Base-by-base conservation (phyloP, 2,329 filamentous ascomycete species). In the Septoria petroselini region DNA sequence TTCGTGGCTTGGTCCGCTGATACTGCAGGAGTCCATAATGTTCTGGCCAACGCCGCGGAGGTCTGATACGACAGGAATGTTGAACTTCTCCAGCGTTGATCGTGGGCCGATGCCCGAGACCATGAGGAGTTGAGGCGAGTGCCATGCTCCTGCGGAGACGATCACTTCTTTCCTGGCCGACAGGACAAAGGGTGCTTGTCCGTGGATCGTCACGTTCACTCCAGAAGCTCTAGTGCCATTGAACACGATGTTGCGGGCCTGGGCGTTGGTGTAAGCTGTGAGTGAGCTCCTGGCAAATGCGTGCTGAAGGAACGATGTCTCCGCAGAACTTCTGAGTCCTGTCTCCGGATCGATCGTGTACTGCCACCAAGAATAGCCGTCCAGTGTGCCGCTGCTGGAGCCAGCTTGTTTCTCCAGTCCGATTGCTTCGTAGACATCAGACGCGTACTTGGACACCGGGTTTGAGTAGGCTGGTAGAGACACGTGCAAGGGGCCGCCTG, bases 1-100 rank as follows among this genome's bases (percentile, higher is more conserved):
- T 29, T 56, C 42, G 27, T 49, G 51, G 6, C 25, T 27, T 11
- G 49, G 50, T 1, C 55, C 53, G n/a, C 53, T 48, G 21, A 53
- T 29, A n/a, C 46, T 51, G 29, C 41, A 41, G 45, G 71, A 69
- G 47, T 80, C 76, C 51, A 70, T 68, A 54, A 80, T 67, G 46
- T 76, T 74, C 56, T 77, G 67, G 4, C 77, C 78, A 1, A 80
- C 78, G 1, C 76, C 76, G 0, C 72, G 71, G 1, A 75, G 69
- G 33, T 76, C 69, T 3, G 68, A 68, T 1, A 80, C 51, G 1
- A 76, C 57, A 0, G 69, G 61, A 29, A 80, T 80, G 12, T 71
- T 61, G 43, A 47, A 53, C n/a, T 66, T 60, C 3, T 68, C 43
- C 1, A 81, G 68, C 15, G 74, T 70, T 0, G 65, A 61, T 1